Evolutionary conservation across 176 grass and related monocot species (phyloP).

Genomic region (Tuctoria greenei): DNA sequence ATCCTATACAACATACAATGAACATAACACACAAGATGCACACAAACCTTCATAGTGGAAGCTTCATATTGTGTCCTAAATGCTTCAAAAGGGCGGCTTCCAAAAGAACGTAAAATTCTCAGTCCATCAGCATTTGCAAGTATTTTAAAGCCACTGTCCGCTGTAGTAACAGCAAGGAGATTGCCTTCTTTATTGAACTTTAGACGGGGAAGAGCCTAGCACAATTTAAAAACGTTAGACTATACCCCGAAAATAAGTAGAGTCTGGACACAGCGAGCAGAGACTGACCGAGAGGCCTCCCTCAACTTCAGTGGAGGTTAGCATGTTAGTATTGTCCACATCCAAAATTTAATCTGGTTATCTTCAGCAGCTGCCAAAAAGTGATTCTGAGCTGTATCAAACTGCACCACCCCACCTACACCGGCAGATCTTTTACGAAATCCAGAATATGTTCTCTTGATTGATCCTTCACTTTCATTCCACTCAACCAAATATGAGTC

Average conservation of each 20-base stretch:
- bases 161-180: conserved; percentile 90
- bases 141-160: conserved; percentile 91
- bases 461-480: conserved; percentile 99
- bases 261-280: conserved; percentile 17
- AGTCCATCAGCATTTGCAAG: conserved; percentile 87
- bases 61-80: conserved; percentile 83
- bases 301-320: conserved; percentile 71
- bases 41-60: conserved; percentile 77
- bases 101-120: conserved; percentile 57
- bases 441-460: conserved; percentile 84
- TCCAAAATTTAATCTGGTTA: conserved; percentile 95
- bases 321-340: conserved; percentile 80
- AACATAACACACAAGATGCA: conserved; percentile 17
- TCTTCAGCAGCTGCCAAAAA: conserved; percentile 97
- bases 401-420: conserved; percentile 72
- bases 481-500: conserved; percentile 93
- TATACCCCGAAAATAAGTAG: neutral
- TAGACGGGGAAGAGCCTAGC: conserved; percentile 65
- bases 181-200: conserved; percentile 99
- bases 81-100: conserved; percentile 57
- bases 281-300: conserved; percentile 80
- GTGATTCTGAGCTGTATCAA: conserved; percentile 94
- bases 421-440: conserved; percentile 74
- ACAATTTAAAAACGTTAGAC: conserved; percentile 42
- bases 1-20: conserved; percentile 6